Conservation (phyloP, 257 asterid species). For the Buddleja alternifolia region DNA sequence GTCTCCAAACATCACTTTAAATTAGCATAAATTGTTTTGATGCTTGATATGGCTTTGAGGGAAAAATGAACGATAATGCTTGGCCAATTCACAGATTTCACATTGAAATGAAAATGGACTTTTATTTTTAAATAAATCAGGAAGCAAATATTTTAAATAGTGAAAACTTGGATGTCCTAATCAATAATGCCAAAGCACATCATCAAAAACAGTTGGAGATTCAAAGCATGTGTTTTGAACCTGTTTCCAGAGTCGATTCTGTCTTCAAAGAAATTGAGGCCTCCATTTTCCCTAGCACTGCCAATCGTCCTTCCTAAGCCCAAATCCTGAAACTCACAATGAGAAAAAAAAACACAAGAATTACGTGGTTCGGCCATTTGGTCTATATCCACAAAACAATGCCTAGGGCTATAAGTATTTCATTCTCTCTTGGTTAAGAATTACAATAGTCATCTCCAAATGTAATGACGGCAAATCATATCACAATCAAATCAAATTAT, state of each 20-base stretch:
- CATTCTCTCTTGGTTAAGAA: too few relatives aligned
- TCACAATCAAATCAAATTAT: too few relatives aligned
- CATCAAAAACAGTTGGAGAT: neutral
- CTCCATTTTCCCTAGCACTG: too few relatives aligned
- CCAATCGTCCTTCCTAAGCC: neutral
- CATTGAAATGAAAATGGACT: slow-evolving; percentile 6
- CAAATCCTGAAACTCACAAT: neutral
- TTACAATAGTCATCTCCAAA: too few relatives aligned
- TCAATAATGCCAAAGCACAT: neutral
- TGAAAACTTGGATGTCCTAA: slow-evolving; percentile 17
- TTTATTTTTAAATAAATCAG: neutral
- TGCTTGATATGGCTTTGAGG: neutral
- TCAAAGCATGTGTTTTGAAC: neutral
- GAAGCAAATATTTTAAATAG: slow-evolving; percentile 17
- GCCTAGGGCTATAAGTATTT: too few relatives aligned
- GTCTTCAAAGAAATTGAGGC: neutral
- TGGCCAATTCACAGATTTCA: slow-evolving; percentile 4
- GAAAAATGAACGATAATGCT: neutral
- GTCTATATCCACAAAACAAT: too few relatives aligned
- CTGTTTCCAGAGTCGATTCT: neutral
- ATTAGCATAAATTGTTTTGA: slow-evolving; percentile 9
- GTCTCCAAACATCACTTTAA: slow-evolving; percentile 19
- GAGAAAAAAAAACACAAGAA: too few relatives aligned
- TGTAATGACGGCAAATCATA: too few relatives aligned
- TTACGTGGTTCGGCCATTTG: too few relatives aligned